A percentile compares a stretch with the other conserved stretches of the same genome.
phyloP scores from a whole-genome alignment of 2,329 filamentous ascomycete genomes.

The Exutisphaerella laricina region DNA sequence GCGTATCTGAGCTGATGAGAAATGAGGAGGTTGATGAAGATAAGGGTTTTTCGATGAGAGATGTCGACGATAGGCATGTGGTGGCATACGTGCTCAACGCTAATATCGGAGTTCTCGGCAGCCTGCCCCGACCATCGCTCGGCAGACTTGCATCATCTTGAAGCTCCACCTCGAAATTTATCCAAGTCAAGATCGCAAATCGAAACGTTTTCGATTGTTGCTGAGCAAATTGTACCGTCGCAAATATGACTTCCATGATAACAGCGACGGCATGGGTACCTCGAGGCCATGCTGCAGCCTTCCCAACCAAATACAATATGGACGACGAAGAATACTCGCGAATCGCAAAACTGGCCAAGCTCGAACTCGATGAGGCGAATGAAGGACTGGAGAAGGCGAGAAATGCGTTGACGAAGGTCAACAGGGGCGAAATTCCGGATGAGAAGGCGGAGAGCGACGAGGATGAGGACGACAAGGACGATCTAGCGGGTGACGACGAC shows the following conservation, averaged over 20 bases:
- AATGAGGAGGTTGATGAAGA: too few species aligned
- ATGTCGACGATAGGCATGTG: constrained; percentile 2
- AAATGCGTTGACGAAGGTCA: constrained; percentile 34
- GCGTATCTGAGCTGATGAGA: too few species aligned
- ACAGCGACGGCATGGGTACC: constrained; percentile 51
- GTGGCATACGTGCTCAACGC: constrained; percentile 3
- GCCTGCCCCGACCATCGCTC: not conserved
- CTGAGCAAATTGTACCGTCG: too few species aligned
- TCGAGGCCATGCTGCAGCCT: constrained; percentile 46
- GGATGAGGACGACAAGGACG: constrained; percentile 36
- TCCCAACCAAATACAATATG: constrained; percentile 46
- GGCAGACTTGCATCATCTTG: not conserved
- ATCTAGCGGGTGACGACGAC: constrained; percentile 61
- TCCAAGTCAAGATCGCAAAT: too few species aligned
- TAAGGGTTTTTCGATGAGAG: not conserved
- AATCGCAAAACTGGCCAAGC: constrained; percentile 48
- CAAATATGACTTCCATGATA: constrained; percentile 49
- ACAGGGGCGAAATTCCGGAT: constrained; percentile 29
- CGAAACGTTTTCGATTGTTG: too few species aligned
- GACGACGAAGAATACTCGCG: constrained; percentile 49
- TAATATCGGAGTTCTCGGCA: not conserved
- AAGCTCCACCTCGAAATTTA: constrained; percentile 29
- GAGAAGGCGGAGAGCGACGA: constrained; percentile 70
- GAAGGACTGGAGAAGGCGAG: constrained; percentile 74
- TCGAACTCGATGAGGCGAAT: constrained; percentile 84